phyloP scores from a whole-genome alignment of 805 yeast genomes.

The Starmerella ratchasimensis region DNA sequence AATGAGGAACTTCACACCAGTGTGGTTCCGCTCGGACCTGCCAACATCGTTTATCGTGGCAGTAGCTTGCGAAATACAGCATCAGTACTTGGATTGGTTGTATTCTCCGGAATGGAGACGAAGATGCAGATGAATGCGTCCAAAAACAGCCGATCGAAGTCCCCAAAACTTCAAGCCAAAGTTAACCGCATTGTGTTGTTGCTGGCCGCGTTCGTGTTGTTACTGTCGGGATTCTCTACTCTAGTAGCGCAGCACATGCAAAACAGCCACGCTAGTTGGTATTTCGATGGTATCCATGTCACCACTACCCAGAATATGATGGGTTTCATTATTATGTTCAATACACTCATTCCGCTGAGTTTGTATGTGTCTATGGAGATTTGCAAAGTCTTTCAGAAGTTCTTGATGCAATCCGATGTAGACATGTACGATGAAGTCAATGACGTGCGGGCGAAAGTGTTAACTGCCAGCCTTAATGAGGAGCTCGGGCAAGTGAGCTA shows the following conservation, averaged over 20 bases:
- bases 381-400: slow-evolving; percentile 74
- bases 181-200: slow-evolving; percentile 74
- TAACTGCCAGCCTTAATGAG: slow-evolving; percentile 89
- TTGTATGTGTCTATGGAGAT: slow-evolving; percentile 94
- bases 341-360: slow-evolving; percentile 88
- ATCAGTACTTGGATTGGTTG: slow-evolving; percentile 59
- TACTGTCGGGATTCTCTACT: slow-evolving; percentile 64
- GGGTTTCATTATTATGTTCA: slow-evolving; percentile 96
- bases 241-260: slow-evolving; percentile 49
- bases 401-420: slow-evolving; percentile 72
- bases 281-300: slow-evolving; percentile 54
- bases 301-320: slow-evolving; percentile 80
- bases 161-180: slow-evolving; percentile 76
- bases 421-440: slow-evolving; percentile 83
- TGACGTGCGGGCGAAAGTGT: slow-evolving; percentile 85
- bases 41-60: slow-evolving; percentile 82
- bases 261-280: slow-evolving; percentile 39
- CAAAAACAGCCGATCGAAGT: slow-evolving; percentile 76
- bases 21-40: slow-evolving; percentile 55
- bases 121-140: slow-evolving; percentile 92
- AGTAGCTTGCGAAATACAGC: slow-evolving; percentile 76
- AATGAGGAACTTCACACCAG: neutral
- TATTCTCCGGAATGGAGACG: slow-evolving; percentile 91
- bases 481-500: slow-evolving; percentile 95
- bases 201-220: slow-evolving; percentile 72